Percentiles rank a stretch among this genome's conserved stretches.
Conservation (phyloP, 2,329 filamentous ascomycete species). For the Tothia fuscella region DNA sequence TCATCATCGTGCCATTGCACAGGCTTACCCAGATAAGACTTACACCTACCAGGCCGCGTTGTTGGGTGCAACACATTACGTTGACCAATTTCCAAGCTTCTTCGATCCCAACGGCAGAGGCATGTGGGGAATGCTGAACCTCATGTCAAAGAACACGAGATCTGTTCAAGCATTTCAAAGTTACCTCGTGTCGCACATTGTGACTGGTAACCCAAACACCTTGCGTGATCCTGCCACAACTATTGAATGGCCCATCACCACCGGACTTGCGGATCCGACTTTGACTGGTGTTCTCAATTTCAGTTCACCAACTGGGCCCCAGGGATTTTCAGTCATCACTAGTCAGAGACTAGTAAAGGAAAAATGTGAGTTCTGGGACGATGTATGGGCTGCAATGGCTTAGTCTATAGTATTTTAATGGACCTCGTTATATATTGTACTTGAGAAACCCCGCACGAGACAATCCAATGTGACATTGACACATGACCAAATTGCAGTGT, state of each 20-base stretch:
- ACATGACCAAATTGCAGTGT: no score
- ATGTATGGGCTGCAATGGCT: background rate
- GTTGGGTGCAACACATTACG: background rate
- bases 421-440: no score
- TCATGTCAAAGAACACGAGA: background rate
- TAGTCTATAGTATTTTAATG: background rate
- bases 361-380: constrained; percentile 3
- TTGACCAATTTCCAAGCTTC: background rate
- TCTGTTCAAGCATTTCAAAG: background rate
- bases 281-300: background rate
- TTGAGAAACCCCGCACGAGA: no score
- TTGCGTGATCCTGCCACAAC: background rate
- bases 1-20: background rate
- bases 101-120: background rate
- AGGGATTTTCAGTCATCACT: background rate
- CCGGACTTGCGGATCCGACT: background rate
- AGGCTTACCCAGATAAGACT: background rate
- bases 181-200: background rate
- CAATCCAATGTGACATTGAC: no score
- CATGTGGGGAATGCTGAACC: background rate
- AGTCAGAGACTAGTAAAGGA: background rate
- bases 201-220: constrained; percentile 5
- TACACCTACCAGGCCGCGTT: constrained; percentile 2
- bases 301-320: background rate
- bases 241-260: background rate